These are phyloP conservation scores for Corylus heterophylla DNA, from an alignment of 306 rosid genomes.

Conservation along the genomic window DNA sequence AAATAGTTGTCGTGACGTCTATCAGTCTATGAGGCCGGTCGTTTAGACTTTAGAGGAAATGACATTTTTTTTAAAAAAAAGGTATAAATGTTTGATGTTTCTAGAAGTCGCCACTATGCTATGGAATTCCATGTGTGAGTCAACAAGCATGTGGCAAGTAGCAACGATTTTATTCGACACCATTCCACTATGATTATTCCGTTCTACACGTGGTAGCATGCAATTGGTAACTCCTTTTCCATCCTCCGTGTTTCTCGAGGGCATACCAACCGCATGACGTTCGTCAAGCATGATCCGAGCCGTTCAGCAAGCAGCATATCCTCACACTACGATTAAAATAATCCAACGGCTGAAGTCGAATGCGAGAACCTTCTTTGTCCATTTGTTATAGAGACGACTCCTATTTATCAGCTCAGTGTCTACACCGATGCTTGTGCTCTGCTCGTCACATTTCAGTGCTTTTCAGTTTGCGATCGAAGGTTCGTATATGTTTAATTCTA, in stretches of 20 bases:
- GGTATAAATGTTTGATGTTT: no score
- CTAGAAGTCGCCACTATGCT: background rate
- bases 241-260: background rate
- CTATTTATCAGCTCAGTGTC: background rate
- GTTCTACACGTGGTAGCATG: background rate
- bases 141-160: background rate
- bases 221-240: background rate
- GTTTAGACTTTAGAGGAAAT: no score
- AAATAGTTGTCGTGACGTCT: no score
- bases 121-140: background rate
- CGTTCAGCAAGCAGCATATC: background rate
- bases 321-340: background rate
- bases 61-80: no score
- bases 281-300: background rate
- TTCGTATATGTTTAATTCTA: background rate
- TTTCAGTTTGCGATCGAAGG: background rate
- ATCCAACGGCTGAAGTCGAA: background rate
- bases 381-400: background rate
- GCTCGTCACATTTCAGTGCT: background rate
- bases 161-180: background rate
- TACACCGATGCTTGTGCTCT: background rate
- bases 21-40: no score
- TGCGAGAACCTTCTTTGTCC: slow-evolving; percentile 20
- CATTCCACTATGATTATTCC: background rate
- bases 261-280: background rate